A percentile compares a stretch with the other conserved stretches of the same genome.
phyloP scores from a whole-genome alignment of 768 basidiomycete genomes.

The Suillus weaverae region DNA sequence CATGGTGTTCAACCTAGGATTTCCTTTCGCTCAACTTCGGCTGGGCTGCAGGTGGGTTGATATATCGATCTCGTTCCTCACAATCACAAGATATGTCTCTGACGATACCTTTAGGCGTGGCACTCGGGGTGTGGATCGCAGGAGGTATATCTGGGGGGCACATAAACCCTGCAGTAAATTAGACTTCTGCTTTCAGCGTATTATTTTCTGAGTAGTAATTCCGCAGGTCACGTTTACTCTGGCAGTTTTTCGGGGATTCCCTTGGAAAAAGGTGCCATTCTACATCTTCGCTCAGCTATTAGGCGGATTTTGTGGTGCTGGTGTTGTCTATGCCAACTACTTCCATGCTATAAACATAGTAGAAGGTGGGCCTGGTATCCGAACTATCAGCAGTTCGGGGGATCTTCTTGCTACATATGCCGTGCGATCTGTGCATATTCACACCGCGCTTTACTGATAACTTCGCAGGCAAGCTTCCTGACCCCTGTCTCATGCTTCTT shows the following conservation, averaged over 20 bases:
- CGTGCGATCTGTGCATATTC: constrained; percentile 34
- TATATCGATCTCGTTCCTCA: neutral
- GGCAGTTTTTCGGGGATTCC: constrained; percentile 70
- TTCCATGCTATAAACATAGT: constrained; percentile 64
- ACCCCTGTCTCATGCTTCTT: constrained; percentile 46
- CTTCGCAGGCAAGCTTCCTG: constrained; percentile 40
- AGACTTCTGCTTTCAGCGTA: neutral
- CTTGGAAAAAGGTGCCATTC: constrained; percentile 76
- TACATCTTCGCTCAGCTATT: constrained; percentile 66
- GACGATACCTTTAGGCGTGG: constrained; percentile 38
- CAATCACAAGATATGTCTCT: neutral
- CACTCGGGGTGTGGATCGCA: constrained; percentile 68
- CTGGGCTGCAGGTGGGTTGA: constrained; percentile 32
- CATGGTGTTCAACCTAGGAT: constrained; percentile 11
- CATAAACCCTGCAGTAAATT: constrained; percentile 66
- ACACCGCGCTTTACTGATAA: constrained; percentile 12
- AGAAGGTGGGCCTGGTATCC: constrained; percentile 54
- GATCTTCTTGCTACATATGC: constrained; percentile 61
- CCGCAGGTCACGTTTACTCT: constrained; percentile 65
- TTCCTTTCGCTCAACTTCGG: constrained; percentile 29
- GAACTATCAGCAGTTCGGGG: constrained; percentile 60
- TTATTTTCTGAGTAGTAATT: constrained; percentile 6
- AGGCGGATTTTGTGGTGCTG: constrained; percentile 59
- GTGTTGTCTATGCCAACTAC: constrained; percentile 62
- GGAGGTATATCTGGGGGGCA: constrained; percentile 73